Evolutionary conservation across 371 early-diverging fungal genomes (phyloP).

Genomic region (Mortierella sp.): DNA sequence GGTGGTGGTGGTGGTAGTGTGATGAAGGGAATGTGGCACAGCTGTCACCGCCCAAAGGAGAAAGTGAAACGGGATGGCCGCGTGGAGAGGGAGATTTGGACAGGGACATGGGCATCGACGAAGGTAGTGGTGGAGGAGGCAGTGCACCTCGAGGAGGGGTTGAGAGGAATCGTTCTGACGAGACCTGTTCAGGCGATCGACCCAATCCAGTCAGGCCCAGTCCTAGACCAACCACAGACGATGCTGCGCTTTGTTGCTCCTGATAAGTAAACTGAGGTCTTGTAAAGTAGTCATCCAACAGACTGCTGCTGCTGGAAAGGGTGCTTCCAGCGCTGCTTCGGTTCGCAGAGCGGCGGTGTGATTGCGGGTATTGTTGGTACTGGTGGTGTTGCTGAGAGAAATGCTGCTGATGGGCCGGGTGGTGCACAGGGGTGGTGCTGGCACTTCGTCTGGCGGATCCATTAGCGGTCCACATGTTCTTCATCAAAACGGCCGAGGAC

Average conservation of each 20-base stretch:
- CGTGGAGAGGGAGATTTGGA: constrained; percentile 1
- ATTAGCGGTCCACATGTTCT: constrained; percentile 31
- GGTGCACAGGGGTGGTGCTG: constrained; percentile 21
- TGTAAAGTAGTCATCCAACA: constrained; percentile 38
- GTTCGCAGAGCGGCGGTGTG: neutral
- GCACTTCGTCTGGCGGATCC: constrained; percentile 19
- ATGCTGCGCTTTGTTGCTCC: neutral
- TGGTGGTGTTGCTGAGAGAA: constrained; percentile 5
- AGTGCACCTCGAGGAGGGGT: constrained; percentile 8
- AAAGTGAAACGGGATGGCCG: neutral
- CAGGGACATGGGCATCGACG: neutral
- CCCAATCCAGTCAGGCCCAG: constrained; percentile 23
- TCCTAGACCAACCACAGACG: constrained; percentile 21
- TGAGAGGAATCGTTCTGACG: constrained; percentile 27
- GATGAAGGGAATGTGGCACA: neutral
- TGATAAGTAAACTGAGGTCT: neutral
- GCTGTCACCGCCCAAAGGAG: neutral
- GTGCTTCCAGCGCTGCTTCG: constrained; percentile 32
- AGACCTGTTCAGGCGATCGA: constrained; percentile 18
- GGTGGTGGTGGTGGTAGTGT: neutral
- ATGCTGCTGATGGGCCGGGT: constrained; percentile 10
- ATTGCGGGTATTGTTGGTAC: constrained; percentile 6
- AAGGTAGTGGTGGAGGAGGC: constrained; percentile 15
- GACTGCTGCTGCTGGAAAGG: constrained; percentile 24
- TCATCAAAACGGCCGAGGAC: constrained; percentile 39